Percentiles rank a stretch among this genome's conserved stretches.
These are phyloP conservation scores for Azolla pinnata DNA, from an alignment of 75 land plant genomes.

Conservation along the genomic window DNA sequence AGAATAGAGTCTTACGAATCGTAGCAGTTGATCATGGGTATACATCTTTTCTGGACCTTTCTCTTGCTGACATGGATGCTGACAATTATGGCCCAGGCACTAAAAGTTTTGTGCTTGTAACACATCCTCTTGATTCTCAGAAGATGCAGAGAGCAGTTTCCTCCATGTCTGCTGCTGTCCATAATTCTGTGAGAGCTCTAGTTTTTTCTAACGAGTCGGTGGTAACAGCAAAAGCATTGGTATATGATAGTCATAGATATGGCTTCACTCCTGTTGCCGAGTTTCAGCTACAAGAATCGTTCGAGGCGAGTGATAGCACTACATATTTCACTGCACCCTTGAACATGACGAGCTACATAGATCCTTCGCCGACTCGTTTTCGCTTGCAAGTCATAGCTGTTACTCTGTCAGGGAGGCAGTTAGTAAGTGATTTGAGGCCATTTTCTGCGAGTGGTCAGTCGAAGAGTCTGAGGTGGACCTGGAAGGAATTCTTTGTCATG, in stretches of 20 bases:
- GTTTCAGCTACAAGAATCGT: constrained; percentile 8
- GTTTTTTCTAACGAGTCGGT: constrained; percentile 29
- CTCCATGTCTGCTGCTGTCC: no score
- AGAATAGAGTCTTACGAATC: constrained; percentile 31
- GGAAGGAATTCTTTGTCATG: constrained; percentile 22
- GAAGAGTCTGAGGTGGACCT: constrained; percentile 8
- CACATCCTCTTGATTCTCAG: constrained; percentile 37
- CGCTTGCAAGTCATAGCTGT: constrained; percentile 25
- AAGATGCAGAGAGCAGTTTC: constrained; percentile 14
- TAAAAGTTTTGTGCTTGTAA: constrained; percentile 23
- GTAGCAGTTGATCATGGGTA: constrained; percentile 40
- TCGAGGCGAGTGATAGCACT: background rate
- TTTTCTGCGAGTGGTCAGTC: constrained; percentile 36
- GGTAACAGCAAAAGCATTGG: constrained; percentile 24
- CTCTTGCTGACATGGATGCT: constrained; percentile 1
- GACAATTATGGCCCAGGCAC: constrained; percentile 12
- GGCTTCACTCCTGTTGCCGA: constrained; percentile 19
- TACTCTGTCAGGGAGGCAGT: constrained; percentile 13
- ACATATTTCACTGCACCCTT: constrained; percentile 21
- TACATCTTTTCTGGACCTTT: constrained; percentile 41
- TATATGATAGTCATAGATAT: constrained; percentile 19
- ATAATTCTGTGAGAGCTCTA: constrained; percentile 31
- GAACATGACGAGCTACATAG: constrained; percentile 22
- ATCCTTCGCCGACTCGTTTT: constrained; percentile 16
- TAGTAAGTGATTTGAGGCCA: constrained; percentile 19